Conservation (phyloP, 2,329 filamentous ascomycete species). For the Ophiocordyceps unilateralis region DNA sequence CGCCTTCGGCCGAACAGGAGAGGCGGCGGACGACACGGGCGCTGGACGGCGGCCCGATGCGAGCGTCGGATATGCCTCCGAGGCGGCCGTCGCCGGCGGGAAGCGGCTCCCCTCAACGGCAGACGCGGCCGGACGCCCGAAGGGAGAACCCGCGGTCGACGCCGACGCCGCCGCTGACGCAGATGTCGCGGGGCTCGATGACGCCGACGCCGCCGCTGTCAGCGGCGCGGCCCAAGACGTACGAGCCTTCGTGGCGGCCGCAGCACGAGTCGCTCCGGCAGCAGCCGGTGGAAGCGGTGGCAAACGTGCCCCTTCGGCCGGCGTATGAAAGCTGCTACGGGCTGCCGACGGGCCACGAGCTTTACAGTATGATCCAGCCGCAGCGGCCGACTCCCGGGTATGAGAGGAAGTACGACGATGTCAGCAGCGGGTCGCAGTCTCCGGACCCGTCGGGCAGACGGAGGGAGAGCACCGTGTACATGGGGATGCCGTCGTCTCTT, state of each 20-base stretch:
- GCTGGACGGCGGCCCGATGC: not conserved
- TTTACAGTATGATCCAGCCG: slow-evolving; percentile 4
- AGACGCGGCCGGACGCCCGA: slow-evolving; percentile 18
- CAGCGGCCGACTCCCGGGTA: slow-evolving; percentile 15
- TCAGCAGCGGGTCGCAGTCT: slow-evolving; percentile 2
- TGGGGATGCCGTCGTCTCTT: slow-evolving; percentile 27
- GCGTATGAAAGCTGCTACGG: slow-evolving; percentile 27
- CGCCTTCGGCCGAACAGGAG: slow-evolving; percentile 22
- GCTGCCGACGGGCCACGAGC: slow-evolving; percentile 10
- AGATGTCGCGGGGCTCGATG: slow-evolving; percentile 15
- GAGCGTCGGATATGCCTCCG: slow-evolving; percentile 19
- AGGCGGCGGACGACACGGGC: slow-evolving; percentile 7
- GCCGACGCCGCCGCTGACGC: slow-evolving; percentile 31
- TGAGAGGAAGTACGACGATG: slow-evolving; percentile 17
- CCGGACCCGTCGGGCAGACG: slow-evolving; percentile 17
- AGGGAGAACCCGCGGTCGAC: slow-evolving; percentile 17
- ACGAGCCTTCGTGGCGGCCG: slow-evolving; percentile 3
- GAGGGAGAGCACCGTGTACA: slow-evolving; percentile 44
- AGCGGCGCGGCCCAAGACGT: slow-evolving; percentile 7
- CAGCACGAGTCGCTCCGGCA: slow-evolving; percentile 27
- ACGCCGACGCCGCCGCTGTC: slow-evolving; percentile 23
- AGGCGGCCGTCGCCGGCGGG: slow-evolving; percentile 33
- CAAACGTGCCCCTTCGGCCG: slow-evolving; percentile 16
- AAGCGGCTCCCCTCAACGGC: slow-evolving; percentile 33
- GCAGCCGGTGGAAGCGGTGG: slow-evolving; percentile 15